Evolutionary conservation across 129 eudicot genomes (phyloP).

Genomic region (Tagetes patula): DNA sequence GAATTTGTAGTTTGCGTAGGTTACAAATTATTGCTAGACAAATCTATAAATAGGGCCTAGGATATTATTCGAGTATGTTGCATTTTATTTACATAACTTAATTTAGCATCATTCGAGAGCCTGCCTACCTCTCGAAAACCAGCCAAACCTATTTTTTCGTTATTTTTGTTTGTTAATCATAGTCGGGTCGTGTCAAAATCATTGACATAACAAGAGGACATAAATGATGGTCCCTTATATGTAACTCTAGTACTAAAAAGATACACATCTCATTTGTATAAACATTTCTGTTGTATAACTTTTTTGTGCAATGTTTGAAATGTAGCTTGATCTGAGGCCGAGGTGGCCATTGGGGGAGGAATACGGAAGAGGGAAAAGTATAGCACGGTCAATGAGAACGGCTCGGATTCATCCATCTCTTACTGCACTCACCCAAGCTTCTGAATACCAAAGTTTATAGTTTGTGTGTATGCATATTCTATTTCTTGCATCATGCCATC

Average conservation of each 20-base stretch:
- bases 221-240: not conserved
- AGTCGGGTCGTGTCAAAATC: not conserved
- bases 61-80: not conserved
- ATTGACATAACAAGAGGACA: not conserved
- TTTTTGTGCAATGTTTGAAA: conserved; percentile 11
- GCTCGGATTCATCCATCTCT: conserved; percentile 93
- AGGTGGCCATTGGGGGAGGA: conserved; percentile 99
- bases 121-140: not conserved
- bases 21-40: not conserved
- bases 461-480: not conserved
- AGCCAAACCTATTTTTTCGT: not conserved
- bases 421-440: conserved; percentile 77
- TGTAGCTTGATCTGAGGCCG: conserved; percentile 87
- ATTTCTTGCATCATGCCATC: not conserved
- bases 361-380: conserved; percentile 80
- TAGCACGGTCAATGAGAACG: conserved; percentile 73
- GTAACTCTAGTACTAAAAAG: not conserved
- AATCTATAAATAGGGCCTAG: not conserved
- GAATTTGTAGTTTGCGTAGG: not conserved
- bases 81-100: not conserved
- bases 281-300: not conserved
- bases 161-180: not conserved
- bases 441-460: conserved; percentile 42
- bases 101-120: not conserved
- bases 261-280: not conserved